Conservation (phyloP, 2,329 filamentous ascomycete species). For the Fusarium graminum region DNA sequence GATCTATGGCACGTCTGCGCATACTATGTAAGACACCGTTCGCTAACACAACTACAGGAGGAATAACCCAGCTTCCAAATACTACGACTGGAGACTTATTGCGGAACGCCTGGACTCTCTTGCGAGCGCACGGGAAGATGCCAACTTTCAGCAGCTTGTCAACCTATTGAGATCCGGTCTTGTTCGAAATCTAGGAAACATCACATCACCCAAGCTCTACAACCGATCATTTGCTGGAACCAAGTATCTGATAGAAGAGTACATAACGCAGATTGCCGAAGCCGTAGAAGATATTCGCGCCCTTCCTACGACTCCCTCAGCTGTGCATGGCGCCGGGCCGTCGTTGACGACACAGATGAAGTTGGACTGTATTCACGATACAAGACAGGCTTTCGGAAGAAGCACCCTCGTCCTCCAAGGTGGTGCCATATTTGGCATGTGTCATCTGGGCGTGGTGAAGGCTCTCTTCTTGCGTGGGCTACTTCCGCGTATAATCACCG, state of each 20-base stretch:
- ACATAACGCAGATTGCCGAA: constrained; percentile 85
- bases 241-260: constrained; percentile 91
- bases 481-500: constrained; percentile 89
- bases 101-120: constrained; percentile 80
- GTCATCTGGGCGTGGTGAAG: constrained; percentile 91
- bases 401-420: constrained; percentile 89
- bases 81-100: constrained; percentile 90
- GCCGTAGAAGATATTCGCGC: constrained; percentile 81
- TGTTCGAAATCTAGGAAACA: constrained; percentile 91
- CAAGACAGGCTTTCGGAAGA: constrained; percentile 87
- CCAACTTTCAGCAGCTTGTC: constrained; percentile 79
- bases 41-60: constrained; percentile 67
- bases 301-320: constrained; percentile 68
- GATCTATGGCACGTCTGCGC: constrained; percentile 75
- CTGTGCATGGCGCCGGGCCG: constrained; percentile 53
- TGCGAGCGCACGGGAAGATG: constrained; percentile 74
- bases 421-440: constrained; percentile 90
- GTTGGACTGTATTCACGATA: constrained; percentile 87
- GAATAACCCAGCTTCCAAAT: constrained; percentile 81
- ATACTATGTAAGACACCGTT: not conserved
- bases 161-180: constrained; percentile 84
- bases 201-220: constrained; percentile 84
- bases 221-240: constrained; percentile 89
- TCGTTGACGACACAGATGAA: constrained; percentile 79
- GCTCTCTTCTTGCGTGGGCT: constrained; percentile 84